A percentile compares a stretch with the other conserved stretches of the same genome.
These are phyloP conservation scores for Agaricales sp. DNA, from an alignment of 1,284 basidiomycete species.

Conservation along the genomic window DNA sequence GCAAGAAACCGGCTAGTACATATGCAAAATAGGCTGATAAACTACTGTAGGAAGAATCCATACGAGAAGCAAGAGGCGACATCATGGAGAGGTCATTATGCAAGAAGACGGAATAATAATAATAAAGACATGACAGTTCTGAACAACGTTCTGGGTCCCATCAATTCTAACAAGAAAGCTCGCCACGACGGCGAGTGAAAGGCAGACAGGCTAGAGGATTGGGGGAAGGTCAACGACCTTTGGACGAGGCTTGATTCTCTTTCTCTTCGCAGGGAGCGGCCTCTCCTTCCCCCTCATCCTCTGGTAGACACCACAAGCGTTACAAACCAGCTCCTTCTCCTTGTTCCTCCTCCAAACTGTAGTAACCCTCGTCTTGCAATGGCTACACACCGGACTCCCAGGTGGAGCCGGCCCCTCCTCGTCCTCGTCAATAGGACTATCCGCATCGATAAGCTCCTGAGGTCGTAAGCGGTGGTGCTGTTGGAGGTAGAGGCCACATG, in stretches of 20 bases:
- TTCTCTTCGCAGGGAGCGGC: slow-evolving; percentile 32
- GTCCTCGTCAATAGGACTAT: slow-evolving; percentile 26
- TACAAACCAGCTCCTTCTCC: slow-evolving; percentile 35
- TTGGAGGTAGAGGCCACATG: slow-evolving; percentile 37
- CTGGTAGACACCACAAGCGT: slow-evolving; percentile 39
- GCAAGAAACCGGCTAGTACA: too few species aligned
- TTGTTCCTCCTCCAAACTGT: slow-evolving; percentile 40
- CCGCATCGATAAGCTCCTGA: slow-evolving; percentile 40
- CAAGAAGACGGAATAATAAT: too few species aligned
- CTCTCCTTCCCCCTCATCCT: slow-evolving; percentile 33
- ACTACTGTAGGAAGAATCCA: too few species aligned
- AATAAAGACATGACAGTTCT: too few species aligned
- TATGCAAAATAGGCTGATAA: too few species aligned
- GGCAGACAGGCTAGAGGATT: too few species aligned
- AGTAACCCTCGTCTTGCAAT: slow-evolving; percentile 35
- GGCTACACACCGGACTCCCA: slow-evolving; percentile 32
- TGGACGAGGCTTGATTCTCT: slow-evolving; percentile 33
- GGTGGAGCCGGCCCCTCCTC: slow-evolving; percentile 26
- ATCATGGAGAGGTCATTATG: too few species aligned
- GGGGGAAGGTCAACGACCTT: too few species aligned
- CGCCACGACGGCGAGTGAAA: too few species aligned
- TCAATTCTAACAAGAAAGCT: too few species aligned
- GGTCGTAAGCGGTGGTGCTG: slow-evolving; percentile 36
- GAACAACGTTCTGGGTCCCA: too few species aligned
- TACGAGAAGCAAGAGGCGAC: too few species aligned